Evolutionary conservation across 2,329 filamentous ascomycete species (phyloP).

Genomic region (Didymella exigua): DNA sequence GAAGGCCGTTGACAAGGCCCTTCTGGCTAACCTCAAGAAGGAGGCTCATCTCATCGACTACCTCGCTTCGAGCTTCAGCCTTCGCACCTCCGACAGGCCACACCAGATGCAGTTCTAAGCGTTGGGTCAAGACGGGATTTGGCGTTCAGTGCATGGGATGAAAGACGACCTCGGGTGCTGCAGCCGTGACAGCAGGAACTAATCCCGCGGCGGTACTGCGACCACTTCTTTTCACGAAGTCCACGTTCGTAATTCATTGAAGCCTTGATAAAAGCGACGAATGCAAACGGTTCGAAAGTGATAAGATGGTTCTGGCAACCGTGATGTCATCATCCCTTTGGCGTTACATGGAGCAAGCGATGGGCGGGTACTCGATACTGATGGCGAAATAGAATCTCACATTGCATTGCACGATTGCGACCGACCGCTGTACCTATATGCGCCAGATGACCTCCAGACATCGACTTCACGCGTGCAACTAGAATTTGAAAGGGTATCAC

Average conservation of each 20-base stretch:
- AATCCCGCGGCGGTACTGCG: constrained; percentile 42
- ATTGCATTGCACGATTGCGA: constrained; percentile 25
- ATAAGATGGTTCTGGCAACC: constrained; percentile 38
- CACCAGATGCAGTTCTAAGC: constrained; percentile 99
- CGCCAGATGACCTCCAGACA: constrained; percentile 8
- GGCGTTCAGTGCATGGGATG: constrained; percentile 51
- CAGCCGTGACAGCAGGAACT: constrained; percentile 49
- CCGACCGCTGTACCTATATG: constrained; percentile 20
- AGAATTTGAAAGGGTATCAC: constrained; percentile 10
- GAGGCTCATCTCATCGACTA: constrained; percentile 92
- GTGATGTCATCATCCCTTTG: constrained; percentile 42
- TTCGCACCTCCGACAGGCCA: constrained; percentile 99
- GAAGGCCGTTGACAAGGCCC: constrained; percentile 97
- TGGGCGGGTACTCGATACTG: constrained; percentile 35
- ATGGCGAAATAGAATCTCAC: constrained; percentile 39
- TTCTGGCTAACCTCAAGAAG: constrained; percentile 98
- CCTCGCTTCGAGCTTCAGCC: constrained; percentile 94
- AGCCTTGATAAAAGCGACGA: constrained; percentile 50
- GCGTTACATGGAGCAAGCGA: constrained; percentile 31
- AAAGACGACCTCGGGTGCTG: constrained; percentile 49
- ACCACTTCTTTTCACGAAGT: constrained; percentile 48
- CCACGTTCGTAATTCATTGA: constrained; percentile 50
- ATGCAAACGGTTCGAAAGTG: constrained; percentile 51
- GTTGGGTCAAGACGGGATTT: constrained; percentile 44
- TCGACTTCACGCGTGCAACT: constrained; percentile 9